Evolutionary conservation across 352 stramenopile species (phyloP), one percentile per base, ranked within the genome.

Genomic region (Pythium myriotylum): DNA sequence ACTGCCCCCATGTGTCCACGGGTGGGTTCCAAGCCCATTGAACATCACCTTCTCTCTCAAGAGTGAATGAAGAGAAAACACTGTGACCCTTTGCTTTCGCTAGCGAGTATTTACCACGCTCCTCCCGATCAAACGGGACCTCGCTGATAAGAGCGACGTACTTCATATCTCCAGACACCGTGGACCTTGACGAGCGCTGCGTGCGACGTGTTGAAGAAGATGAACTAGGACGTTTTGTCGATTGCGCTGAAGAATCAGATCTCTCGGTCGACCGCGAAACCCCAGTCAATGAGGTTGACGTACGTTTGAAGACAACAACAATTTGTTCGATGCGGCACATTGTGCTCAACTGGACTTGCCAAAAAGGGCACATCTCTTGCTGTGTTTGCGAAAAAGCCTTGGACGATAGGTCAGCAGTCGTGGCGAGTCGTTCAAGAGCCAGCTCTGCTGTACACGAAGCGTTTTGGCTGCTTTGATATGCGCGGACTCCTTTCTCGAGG

Each of bases 321-420:
- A 88, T 68, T 24, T 54, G 67, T 40, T 83, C 69, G 32, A 90
- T 79, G 4, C 74, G 74, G 50, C 72, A 76, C 35, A 77, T 63
- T 24, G 62, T 43, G 19, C 48, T 7, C 23, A 89, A 41, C 14
- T 58, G 49, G 3, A 84, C 70, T 35, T 94, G 75, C 84, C 84
- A 94, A 50, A 94, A 94, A 5, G 84, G 84, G 74, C 79, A 91
- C 23, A 78, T 49, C 50, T 94, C 84, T 39, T 89, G 81, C 67
- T 91, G 82, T 0, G 84, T 90, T 54, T 94, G 80, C 0, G 77
- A 54, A 29, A 77, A 86, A 5, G 59, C 20, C 49, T 39, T 47
- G n/a, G 49, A 68, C 19, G 6, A 42, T 54, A 22, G 32, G 49
- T 39, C 40, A 27, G 32, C 19, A 16, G 4, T 24, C 17, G 14